Evolutionary conservation across 257 asterid genomes (phyloP), one percentile per base, ranked within the genome.

Genomic region (Phtheirospermum japonicum): DNA sequence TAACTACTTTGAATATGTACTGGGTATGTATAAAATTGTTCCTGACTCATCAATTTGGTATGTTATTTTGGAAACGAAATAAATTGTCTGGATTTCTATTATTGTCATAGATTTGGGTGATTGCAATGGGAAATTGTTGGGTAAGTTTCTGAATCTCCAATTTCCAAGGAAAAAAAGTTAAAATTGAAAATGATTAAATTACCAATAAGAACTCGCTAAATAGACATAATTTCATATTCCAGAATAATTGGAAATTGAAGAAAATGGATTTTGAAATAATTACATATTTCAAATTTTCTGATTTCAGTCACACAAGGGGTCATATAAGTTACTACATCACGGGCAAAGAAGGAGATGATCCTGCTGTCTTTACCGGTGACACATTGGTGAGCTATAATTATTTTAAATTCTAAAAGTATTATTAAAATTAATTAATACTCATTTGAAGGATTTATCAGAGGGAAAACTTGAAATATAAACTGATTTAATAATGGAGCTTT

Each of bases 311-410:
- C 70, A 89, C 99, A 16, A 84, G 78, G 70, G 97, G 97, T 66
- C 99, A 87, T 68, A 85, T 89, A 73, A 86, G 99, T 67, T 93
- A 85, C 88, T 87, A 87, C 36, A 79, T 93, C 7, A 93, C 96
- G 8, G 86, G 85, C 53, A 85, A 83, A 73, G 95, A 82, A 43
- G 96, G 82, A 72, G 90, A 82, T 34, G 92, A 79, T 65, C 90
- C 92, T 32, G 94, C 94, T 28, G 96, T 93, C 59, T 93, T 93
- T 73, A 93, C 99, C 11, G 96, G 99, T 36, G 99, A 93, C 73
- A 89, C 99, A 63, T 43, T 93, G 95, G 96, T 89, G 76, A 79
- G 94, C 72, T 13, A 9, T 43, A 16, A 60, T 70, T 54, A 46
- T 36, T 68, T 71, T 62, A 46, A n/a, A 28, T 46, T 59, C 12